Conservation (phyloP, 73 alveolate genomes). For the Tetrahymena borealis region DNA sequence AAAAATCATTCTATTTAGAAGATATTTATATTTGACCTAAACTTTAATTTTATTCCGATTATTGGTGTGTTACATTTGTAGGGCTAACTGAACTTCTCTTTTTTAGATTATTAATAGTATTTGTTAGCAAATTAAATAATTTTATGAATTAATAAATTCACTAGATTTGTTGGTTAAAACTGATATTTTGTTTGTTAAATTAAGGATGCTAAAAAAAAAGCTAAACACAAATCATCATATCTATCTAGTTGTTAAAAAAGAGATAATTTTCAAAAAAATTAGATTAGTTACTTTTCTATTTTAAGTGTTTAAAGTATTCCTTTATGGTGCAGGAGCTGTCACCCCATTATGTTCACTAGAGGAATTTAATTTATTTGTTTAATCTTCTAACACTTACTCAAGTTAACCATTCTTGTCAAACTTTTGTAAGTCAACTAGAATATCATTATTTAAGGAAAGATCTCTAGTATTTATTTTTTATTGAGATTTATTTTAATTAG, state of each 20-base stretch:
- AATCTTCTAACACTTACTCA: neutral
- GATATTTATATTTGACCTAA: neutral
- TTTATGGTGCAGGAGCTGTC: neutral
- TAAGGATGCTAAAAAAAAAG: no score
- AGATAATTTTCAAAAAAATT: no score
- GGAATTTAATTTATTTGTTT: neutral
- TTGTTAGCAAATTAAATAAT: neutral
- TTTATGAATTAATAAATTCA: neutral
- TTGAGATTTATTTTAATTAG: neutral
- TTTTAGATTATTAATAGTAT: neutral
- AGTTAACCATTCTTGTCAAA: neutral
- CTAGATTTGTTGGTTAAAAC: neutral
- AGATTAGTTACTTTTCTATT: neutral
- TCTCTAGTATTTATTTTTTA: neutral
- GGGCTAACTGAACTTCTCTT: neutral
- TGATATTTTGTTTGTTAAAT: no score
- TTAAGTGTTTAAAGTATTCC: neutral
- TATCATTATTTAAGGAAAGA: neutral
- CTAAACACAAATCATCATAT: no score
- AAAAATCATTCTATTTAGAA: neutral
- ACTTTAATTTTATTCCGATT: neutral
- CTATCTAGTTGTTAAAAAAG: no score
- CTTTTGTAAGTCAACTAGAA: neutral
- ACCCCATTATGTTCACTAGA: neutral
- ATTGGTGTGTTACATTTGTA: neutral